Conservation (phyloP, 1,284 basidiomycete species). For the Golubevia sp. region DNA sequence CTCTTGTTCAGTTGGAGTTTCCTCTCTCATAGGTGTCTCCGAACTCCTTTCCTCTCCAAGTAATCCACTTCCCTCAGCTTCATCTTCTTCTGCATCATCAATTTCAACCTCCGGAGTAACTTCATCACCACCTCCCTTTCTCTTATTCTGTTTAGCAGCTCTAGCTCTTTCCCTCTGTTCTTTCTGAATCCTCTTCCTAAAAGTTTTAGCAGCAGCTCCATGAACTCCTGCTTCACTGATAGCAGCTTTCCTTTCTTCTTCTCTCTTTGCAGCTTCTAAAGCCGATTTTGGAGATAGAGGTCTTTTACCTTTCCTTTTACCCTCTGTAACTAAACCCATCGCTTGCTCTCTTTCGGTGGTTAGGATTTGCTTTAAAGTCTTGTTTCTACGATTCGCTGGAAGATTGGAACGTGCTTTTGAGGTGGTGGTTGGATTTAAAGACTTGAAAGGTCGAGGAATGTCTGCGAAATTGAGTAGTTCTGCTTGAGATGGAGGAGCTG, state of each 20-base stretch:
- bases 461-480: constrained; percentile 30
- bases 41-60: too few relatives aligned
- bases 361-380: constrained; percentile 48
- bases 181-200: not conserved
- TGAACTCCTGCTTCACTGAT: not conserved
- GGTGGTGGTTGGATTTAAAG: constrained; percentile 11
- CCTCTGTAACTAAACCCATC: constrained; percentile 15
- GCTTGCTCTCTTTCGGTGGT: constrained; percentile 41
- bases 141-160: too few relatives aligned
- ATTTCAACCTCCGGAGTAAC: not conserved
- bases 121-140: not conserved
- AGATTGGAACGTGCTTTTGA: constrained; percentile 16
- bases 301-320: too few relatives aligned
- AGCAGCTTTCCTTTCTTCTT: too few relatives aligned
- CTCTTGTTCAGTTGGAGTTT: too few relatives aligned
- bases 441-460: constrained; percentile 30
- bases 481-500: constrained; percentile 19
- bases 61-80: constrained; percentile 1
- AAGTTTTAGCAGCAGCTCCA: not conserved
- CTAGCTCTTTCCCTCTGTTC: not conserved
- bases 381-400: constrained; percentile 26
- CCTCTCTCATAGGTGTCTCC: too few relatives aligned
- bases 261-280: too few relatives aligned
- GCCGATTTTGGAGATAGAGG: too few relatives aligned
- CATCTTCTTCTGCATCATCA: not conserved